Conservation (phyloP, 75 land plant genomes). For the Pinus taeda region DNA sequence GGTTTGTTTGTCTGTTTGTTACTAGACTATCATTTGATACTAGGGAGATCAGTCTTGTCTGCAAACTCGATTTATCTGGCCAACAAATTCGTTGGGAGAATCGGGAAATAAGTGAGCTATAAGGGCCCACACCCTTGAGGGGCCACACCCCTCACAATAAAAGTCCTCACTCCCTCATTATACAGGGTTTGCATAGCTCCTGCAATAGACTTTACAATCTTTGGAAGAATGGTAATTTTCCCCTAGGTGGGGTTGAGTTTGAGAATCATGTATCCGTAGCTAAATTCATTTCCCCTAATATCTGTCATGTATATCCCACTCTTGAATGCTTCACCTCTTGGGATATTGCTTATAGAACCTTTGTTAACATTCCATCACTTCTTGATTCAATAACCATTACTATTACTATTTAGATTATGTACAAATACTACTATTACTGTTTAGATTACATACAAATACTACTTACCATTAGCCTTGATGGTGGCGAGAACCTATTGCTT, state of each 20-base stretch:
- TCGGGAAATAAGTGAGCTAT: constrained; percentile 29
- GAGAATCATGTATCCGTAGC: constrained; percentile 4
- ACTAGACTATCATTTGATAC: too few species aligned
- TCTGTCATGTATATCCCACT: constrained; percentile 17
- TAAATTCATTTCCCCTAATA: constrained; percentile 28
- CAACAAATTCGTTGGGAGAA: constrained; percentile 15
- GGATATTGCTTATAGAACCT: neutral
- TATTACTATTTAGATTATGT: too few species aligned
- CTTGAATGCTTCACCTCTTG: neutral
- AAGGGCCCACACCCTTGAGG: constrained; percentile 72
- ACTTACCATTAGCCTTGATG: too few species aligned
- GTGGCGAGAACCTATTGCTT: too few species aligned
- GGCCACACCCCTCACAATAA: constrained; percentile 58
- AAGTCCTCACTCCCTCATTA: constrained; percentile 42
- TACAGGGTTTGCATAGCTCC: neutral
- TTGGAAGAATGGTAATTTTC: neutral
- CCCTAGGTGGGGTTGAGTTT: neutral
- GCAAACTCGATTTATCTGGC: too few species aligned
- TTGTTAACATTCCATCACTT: too few species aligned
- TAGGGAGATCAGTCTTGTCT: too few species aligned
- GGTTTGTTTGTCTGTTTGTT: too few species aligned
- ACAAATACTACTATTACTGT: too few species aligned
- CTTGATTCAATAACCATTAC: too few species aligned
- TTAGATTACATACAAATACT: too few species aligned
- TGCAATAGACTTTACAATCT: neutral